Percentiles rank a stretch among this genome's conserved stretches.
Evolutionary conservation across 2,329 filamentous ascomycete genomes (phyloP).

Genomic region (Cytospora piceicola): DNA sequence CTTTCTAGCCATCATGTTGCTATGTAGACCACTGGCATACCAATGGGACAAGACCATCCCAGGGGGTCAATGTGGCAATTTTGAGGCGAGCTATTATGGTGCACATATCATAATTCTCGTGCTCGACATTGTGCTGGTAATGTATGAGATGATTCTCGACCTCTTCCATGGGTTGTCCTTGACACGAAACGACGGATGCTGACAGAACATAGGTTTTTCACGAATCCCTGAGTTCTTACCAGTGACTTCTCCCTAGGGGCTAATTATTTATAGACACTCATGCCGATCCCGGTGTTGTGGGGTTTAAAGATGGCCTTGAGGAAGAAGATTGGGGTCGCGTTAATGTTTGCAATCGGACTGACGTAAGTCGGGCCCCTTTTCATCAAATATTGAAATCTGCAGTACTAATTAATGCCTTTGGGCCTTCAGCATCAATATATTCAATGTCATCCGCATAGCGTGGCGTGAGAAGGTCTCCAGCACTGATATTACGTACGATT

Average conservation of each 20-base stretch:
- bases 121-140: slow-evolving; percentile 9
- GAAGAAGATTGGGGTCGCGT: slow-evolving; percentile 10
- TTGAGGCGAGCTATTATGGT: slow-evolving; percentile 10
- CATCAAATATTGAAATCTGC: slow-evolving; percentile 1
- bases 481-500: slow-evolving; percentile 8
- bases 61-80: slow-evolving; percentile 8
- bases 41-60: slow-evolving; percentile 13
- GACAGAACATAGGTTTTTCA: slow-evolving; percentile 5
- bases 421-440: slow-evolving; percentile 7
- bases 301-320: slow-evolving; percentile 7
- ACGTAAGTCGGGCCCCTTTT: slow-evolving; percentile 8
- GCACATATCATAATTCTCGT: slow-evolving; percentile 13
- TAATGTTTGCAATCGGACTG: slow-evolving; percentile 11
- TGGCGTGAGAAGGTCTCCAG: slow-evolving; percentile 9
- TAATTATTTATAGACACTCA: slow-evolving; percentile 4
- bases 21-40: slow-evolving; percentile 8
- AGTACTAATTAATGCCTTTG: slow-evolving; percentile 5
- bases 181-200: slow-evolving; percentile 3
- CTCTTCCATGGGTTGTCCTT: neutral
- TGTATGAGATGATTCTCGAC: slow-evolving; percentile 8
- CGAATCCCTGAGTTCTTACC: neutral
- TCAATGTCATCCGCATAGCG: slow-evolving; percentile 12
- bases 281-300: slow-evolving; percentile 8
- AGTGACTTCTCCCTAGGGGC: slow-evolving; percentile 6
- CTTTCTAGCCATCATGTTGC: slow-evolving; percentile 10